Evolutionary conservation across 83 land plant species (phyloP), one percentile per base, ranked within the genome.

Genomic region (Picea abies): DNA sequence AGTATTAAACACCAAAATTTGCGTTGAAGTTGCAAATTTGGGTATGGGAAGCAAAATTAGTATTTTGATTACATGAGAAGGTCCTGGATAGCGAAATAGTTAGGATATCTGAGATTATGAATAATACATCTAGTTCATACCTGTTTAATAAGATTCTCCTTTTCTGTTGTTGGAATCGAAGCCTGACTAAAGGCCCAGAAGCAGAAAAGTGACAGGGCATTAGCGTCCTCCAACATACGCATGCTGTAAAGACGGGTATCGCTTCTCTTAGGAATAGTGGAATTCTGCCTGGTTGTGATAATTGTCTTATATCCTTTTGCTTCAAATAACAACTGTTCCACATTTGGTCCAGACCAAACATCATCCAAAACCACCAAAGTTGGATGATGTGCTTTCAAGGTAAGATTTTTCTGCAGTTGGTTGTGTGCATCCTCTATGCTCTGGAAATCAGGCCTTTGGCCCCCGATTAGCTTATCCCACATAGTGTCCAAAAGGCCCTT

Each of bases 171-270:
- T n/a, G n/a, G n/a, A n/a, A n/a, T n/a, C n/a, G n/a, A n/a, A n/a
- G n/a, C n/a, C n/a, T n/a, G n/a, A n/a, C n/a, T n/a, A n/a, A n/a
- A n/a, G n/a, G n/a, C n/a, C n/a, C n/a, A n/a, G n/a, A 12, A 52
- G 32, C 61, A 76, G 78, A 76, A 76, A 11, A 76, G 78, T 72
- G 85, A 52, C 9, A 52, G 61, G 16, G 78, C 78, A 76, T 76
- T 32, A 22, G 7, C 61, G 0, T 23, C 78, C 15, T 29, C 23
- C 26, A 76, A 14, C 26, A 76, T 22, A 4, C 4, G 78, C 61
- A 76, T 49, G 32, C n/a, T 29, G 44, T 76, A 76, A 10, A 52
- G 3, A 52, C 26, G 23, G 5, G 56, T 3, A 52, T 11, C 3
- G 3, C 3, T 52, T 52, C 3, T 52, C 2, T 10, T 52, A 0